These are phyloP conservation scores for Paracoccidioides lutzii DNA, from an alignment of 2,329 filamentous ascomycete genomes.

Conservation along the genomic window DNA sequence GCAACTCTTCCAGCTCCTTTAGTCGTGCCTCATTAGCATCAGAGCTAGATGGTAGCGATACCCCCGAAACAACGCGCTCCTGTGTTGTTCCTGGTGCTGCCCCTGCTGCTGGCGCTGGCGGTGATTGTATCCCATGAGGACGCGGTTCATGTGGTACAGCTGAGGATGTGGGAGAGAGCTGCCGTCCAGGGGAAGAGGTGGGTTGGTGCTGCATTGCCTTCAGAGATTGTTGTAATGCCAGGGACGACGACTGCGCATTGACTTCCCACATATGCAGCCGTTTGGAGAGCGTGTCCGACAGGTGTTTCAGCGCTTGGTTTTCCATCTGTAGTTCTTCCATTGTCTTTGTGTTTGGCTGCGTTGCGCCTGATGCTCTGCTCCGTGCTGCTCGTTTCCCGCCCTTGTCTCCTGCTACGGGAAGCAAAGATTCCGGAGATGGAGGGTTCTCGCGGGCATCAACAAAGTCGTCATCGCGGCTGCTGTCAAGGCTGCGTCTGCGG, in stretches of 20 bases:
- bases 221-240: constrained; percentile 75
- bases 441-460: constrained; percentile 69
- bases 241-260: constrained; percentile 73
- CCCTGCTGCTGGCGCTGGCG: background rate
- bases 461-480: constrained; percentile 65
- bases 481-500: constrained; percentile 39
- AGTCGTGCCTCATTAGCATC: constrained; percentile 28
- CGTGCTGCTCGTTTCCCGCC: constrained; percentile 23
- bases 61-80: background rate
- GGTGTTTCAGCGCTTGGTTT: constrained; percentile 71
- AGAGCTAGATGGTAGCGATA: background rate
- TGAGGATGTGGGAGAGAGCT: constrained; percentile 15
- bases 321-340: constrained; percentile 81
- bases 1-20: constrained; percentile 54
- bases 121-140: constrained; percentile 4
- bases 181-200: constrained; percentile 18
- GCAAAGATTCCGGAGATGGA: constrained; percentile 34
- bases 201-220: constrained; percentile 35
- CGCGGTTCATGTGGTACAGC: constrained; percentile 14
- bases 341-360: constrained; percentile 43
- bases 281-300: constrained; percentile 74
- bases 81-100: background rate
- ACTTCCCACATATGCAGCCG: constrained; percentile 89
- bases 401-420: constrained; percentile 31
- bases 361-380: constrained; percentile 18